A percentile compares a stretch with the other conserved stretches of the same genome.
Conservation (phyloP, 2,329 filamentous ascomycete species). For the Stagonosporopsis cucurbitacearum region DNA sequence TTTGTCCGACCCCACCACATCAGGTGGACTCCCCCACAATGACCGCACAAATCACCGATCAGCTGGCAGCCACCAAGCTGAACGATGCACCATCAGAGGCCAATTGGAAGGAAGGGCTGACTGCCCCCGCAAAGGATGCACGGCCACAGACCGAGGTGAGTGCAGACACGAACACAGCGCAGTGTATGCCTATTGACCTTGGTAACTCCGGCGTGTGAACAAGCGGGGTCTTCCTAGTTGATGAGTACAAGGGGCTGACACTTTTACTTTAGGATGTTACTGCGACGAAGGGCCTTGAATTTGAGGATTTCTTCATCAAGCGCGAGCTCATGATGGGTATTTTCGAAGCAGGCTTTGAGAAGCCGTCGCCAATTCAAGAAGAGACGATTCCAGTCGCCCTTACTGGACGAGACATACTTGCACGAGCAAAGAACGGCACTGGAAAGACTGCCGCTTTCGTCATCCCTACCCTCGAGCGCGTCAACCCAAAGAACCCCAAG, state of each 20-base stretch:
- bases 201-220: not conserved
- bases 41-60: constrained; percentile 60
- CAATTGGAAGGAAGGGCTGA: constrained; percentile 78
- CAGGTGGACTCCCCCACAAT: constrained; percentile 47
- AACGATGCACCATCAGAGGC: constrained; percentile 60
- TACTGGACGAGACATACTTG: constrained; percentile 92
- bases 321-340: constrained; percentile 98
- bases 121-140: constrained; percentile 74
- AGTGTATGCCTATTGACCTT: not conserved
- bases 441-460: constrained; percentile 98
- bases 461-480: constrained; percentile 91
- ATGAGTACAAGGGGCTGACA: constrained; percentile 12
- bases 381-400: constrained; percentile 97
- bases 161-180: not conserved
- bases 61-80: constrained; percentile 63
- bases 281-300: constrained; percentile 95
- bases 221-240: not conserved
- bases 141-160: constrained; percentile 81
- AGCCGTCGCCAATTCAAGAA: constrained; percentile 98
- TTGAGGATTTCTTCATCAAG: constrained; percentile 96
- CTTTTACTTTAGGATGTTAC: constrained; percentile 81
- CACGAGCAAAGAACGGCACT: constrained; percentile 96
- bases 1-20: constrained; percentile 26
- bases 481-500: constrained; percentile 96
- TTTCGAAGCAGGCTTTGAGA: constrained; percentile 98